These are phyloP conservation scores for Parascedosporium putredinis DNA, from an alignment of 2,329 filamentous ascomycete genomes.

Conservation along the genomic window DNA sequence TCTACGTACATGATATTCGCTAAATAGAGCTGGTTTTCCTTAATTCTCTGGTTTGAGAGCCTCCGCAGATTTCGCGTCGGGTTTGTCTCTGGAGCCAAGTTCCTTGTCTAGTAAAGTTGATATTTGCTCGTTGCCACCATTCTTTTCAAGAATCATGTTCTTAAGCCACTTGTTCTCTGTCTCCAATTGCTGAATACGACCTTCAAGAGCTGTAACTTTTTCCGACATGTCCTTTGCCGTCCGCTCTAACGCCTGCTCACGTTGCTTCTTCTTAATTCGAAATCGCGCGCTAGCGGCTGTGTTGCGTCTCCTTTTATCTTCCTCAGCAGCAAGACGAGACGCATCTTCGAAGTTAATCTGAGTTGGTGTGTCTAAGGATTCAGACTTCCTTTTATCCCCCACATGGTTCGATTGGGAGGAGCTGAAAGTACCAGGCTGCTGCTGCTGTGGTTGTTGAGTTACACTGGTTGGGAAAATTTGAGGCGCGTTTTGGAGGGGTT, in stretches of 20 bases:
- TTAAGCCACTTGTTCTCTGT: constrained; percentile 77
- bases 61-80: constrained; percentile 3
- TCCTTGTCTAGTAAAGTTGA: constrained; percentile 38
- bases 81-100: constrained; percentile 22
- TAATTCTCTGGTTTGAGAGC: background rate
- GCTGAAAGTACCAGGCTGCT: constrained; percentile 20
- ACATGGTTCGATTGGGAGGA: constrained; percentile 15
- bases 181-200: constrained; percentile 65
- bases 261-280: constrained; percentile 92
- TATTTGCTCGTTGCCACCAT: constrained; percentile 46
- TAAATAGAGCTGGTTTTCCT: no score
- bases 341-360: constrained; percentile 56
- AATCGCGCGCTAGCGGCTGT: constrained; percentile 83
- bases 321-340: constrained; percentile 66
- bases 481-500: constrained; percentile 43
- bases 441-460: constrained; percentile 15
- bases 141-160: constrained; percentile 73
- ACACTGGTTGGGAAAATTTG: constrained; percentile 29
- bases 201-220: constrained; percentile 64
- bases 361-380: constrained; percentile 26
- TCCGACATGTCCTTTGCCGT: constrained; percentile 76
- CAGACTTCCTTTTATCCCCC: constrained; percentile 36
- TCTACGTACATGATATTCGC: background rate
- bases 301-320: constrained; percentile 83
- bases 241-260: constrained; percentile 74